Evolutionary conservation across 306 rosid genomes (phyloP), one percentile per base, ranked within the genome.

Genomic region (Gastrolobium villosum): DNA sequence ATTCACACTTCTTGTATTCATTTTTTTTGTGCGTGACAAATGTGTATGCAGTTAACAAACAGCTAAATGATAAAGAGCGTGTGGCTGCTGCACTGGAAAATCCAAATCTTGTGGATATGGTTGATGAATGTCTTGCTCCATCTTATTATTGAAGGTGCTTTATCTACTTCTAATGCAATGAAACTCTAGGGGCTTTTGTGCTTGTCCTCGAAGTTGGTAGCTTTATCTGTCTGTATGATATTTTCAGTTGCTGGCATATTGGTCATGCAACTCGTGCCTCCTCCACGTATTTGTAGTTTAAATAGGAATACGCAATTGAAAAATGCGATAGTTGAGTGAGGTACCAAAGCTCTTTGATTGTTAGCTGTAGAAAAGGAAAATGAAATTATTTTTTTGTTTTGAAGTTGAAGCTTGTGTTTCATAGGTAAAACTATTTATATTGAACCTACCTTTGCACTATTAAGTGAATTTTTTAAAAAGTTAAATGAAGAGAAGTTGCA

Each of bases 41-140:
- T 72, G 20, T 41, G 35, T 70, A 32, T 84, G 81, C 98, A 91
- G 98, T 96, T 82, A 93, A 96, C 79, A 96, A 93, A 79, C 98
- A 93, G 83, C 88, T 93, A 84, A 96, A 91, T 68, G 98, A 93
- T 85, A 96, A 93, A 85, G 99, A 96, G 63, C 89, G 98, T 49
- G 94, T 91, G 53, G 97, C 97, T 55, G 98, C 98, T 5, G 98
- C 99, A 13, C 77, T 96, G 87, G 99, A 96, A 76, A 96, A 93
- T 59, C 97, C 99, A 56, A 84, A 85, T 80, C 93, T 93, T 66
- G 15, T 86, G 72, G 90, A 91, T 68, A 93, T 90, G 98, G 96
- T 96, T 40, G 98, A 96, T 65, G 98, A 93, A 86, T 96, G 99
- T 84, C 88, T 96, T 72, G 89, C 96, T 74, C 96, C 98, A 40